A percentile compares a stretch with the other conserved stretches of the same genome.
phyloP scores from a whole-genome alignment of 208 protist species.

The Leishmania amazonensis region DNA sequence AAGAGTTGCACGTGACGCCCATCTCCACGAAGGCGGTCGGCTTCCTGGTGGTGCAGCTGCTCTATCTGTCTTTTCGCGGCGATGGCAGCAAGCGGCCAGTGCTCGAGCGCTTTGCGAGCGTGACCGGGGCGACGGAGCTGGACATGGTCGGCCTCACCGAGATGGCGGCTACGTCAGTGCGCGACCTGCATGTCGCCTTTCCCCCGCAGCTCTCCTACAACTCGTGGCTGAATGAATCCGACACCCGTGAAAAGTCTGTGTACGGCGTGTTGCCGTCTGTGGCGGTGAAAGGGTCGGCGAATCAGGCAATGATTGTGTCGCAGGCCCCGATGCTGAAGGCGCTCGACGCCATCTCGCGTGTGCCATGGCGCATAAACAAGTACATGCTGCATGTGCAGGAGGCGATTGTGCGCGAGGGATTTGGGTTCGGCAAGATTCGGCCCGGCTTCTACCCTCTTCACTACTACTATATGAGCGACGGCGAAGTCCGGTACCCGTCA shows the following conservation, averaged over 20 bases:
- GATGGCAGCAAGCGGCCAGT: slow-evolving; percentile 53
- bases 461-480: slow-evolving; percentile 69
- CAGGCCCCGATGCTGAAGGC: slow-evolving; percentile 93
- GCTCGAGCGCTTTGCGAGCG: slow-evolving; percentile 69
- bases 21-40: slow-evolving; percentile 69
- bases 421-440: slow-evolving; percentile 90
- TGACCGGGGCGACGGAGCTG: slow-evolving; percentile 53
- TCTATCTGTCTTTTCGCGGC: slow-evolving; percentile 69
- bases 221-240: slow-evolving; percentile 86
- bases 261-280: slow-evolving; percentile 90
- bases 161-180: slow-evolving; percentile 56
- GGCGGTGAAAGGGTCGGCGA: slow-evolving; percentile 87
- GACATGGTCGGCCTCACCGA: slow-evolving; percentile 78
- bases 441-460: slow-evolving; percentile 91
- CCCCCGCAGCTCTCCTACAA: slow-evolving; percentile 91
- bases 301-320: slow-evolving; percentile 91
- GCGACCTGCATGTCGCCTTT: slow-evolving; percentile 85
- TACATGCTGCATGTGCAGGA: slow-evolving; percentile 94
- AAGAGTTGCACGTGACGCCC: slow-evolving; percentile 61
- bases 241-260: slow-evolving; percentile 92
- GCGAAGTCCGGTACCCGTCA: slow-evolving; percentile 55
- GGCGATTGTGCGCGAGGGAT: slow-evolving; percentile 91
- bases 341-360: slow-evolving; percentile 88
- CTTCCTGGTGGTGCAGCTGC: slow-evolving; percentile 81
- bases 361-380: slow-evolving; percentile 93